phyloP scores from a whole-genome alignment of 2,329 filamentous ascomycete species.

The Ilyonectria robusta region DNA sequence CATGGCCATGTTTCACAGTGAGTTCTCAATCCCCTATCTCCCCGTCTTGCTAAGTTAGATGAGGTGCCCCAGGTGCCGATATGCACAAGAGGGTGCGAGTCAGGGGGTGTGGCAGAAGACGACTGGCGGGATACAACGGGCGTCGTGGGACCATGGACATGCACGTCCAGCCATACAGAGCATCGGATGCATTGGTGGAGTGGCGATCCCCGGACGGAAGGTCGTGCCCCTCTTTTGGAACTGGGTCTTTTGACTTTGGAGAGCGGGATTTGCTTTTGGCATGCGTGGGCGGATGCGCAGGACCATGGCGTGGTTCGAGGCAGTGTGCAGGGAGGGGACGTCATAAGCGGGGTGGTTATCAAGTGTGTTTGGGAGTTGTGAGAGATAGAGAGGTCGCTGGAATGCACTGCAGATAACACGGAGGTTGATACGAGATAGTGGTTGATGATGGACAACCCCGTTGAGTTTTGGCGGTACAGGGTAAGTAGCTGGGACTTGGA shows the following conservation, averaged over 20 bases:
- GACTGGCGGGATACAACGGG: background rate
- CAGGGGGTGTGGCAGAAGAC: background rate
- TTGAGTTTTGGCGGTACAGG: background rate
- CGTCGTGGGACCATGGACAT: background rate
- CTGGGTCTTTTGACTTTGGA: background rate
- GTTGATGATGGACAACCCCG: background rate
- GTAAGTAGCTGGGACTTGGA: background rate
- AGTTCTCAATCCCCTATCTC: background rate
- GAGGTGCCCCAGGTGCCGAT: background rate
- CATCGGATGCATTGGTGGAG: conserved; percentile 4
- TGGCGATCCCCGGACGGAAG: conserved; percentile 5
- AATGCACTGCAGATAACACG: background rate
- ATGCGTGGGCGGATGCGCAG: background rate
- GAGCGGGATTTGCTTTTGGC: background rate
- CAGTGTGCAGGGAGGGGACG: background rate
- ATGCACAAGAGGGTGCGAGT: background rate
- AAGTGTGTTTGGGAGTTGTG: conserved; percentile 4
- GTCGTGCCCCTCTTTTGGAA: background rate
- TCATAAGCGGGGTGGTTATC: background rate
- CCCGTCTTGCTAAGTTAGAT: no score
- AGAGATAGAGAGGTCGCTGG: background rate
- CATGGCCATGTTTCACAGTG: conserved; percentile 8
- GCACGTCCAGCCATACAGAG: conserved; percentile 3
- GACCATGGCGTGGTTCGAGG: conserved; percentile 1
- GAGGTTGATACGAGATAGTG: background rate